These are phyloP conservation scores for Linnemannia zychae DNA, from an alignment of 192 early-diverging fungal species.

Conservation along the genomic window DNA sequence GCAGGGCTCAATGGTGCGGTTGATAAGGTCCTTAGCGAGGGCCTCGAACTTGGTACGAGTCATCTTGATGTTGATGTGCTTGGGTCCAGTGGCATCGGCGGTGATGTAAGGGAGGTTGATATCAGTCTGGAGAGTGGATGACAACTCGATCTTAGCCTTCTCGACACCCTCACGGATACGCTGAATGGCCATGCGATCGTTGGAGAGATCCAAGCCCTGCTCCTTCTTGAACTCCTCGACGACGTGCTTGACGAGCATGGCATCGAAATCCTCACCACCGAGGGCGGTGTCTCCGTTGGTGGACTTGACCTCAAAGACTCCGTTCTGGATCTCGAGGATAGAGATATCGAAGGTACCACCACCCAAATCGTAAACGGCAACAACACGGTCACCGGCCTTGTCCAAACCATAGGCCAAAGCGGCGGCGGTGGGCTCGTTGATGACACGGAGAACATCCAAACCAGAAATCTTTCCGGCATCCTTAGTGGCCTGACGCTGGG, in stretches of 20 bases:
- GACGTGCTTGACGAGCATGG: constrained; percentile 80
- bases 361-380: constrained; percentile 97
- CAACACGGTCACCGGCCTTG: constrained; percentile 85
- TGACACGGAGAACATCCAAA: constrained; percentile 90
- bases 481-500: constrained; percentile 95
- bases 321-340: constrained; percentile 96
- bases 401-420: constrained; percentile 92
- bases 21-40: constrained; percentile 83
- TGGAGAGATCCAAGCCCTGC: constrained; percentile 84
- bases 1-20: constrained; percentile 94
- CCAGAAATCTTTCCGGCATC: constrained; percentile 94
- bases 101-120: constrained; percentile 99
- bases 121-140: constrained; percentile 91
- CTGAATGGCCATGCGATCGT: constrained; percentile 96
- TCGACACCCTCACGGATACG: constrained; percentile 97
- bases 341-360: constrained; percentile 99
- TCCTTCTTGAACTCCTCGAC: constrained; percentile 95
- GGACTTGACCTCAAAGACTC: constrained; percentile 98
- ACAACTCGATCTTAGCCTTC: constrained; percentile 99
- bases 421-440: constrained; percentile 96
- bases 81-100: constrained; percentile 87
- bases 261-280: constrained; percentile 85
- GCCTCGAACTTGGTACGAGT: constrained; percentile 92
- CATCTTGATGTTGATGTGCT: constrained; percentile 97
- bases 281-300: constrained; percentile 97